Base-by-base conservation (phyloP, 257 asterid genomes). In the Apocynum venetum region DNA sequence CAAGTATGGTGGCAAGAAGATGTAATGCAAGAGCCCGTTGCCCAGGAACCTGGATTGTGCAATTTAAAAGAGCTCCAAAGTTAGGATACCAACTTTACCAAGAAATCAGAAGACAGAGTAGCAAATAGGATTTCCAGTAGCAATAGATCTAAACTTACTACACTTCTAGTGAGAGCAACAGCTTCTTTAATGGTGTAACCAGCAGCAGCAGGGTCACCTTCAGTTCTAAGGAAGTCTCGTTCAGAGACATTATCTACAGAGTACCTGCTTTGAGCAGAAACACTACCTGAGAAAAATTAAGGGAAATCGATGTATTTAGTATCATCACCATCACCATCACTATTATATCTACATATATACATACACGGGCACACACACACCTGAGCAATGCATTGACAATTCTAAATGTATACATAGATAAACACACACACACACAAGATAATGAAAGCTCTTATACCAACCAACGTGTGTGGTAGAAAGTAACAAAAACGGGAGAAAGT, bases 151-250 rank as follows among this genome's bases (percentile, higher is more conserved):
- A 72, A 76, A 88, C 96, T 85, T 64, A 96, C 99, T 91, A 93
- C 91, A 79, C 99, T 96, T 82, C 97, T 90, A 67, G 90, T 80
- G 51, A 96, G 90, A 81, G 94, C 92, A 52, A 96, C 84, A 65
- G 97, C 97, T 87, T 96, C 99, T 80, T 87, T 90, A 73, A 96
- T 85, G 77, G 99, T 89, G 86, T 96, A 96, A 77, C 99, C 97
- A 86, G 86, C 89, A 83, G 93, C 98, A 78, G 96, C 92, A 77
- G 99, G 99, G 79, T 96, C 97, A 80, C 99, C 99, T 82, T 93
- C 97, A 61, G 98, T 96, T 80, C 97, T 94, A 77, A 93, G 89
- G 81, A 87, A 90, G 86, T 93, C 99, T 48, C 97, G 97, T 77
- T 85, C 85, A 1, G 92, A 83, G 69, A 87, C 96, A 82, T 88